phyloP scores from a whole-genome alignment of 2,329 filamentous ascomycete species.

The Shiraia sp. region DNA sequence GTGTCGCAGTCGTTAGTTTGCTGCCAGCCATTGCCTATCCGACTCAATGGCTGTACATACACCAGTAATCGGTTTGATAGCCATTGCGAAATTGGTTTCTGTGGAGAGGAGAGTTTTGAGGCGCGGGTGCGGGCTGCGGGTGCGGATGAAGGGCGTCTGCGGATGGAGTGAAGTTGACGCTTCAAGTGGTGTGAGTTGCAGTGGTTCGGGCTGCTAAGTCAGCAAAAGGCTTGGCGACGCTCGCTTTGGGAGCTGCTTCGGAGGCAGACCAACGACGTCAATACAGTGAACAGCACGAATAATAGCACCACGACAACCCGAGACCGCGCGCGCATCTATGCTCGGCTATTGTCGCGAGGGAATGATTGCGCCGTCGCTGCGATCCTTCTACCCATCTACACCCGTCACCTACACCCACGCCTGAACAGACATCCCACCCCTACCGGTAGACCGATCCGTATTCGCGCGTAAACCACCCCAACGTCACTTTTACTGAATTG shows the following conservation, averaged over 20 bases:
- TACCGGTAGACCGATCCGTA: neutral
- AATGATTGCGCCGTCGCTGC: constrained; percentile 7
- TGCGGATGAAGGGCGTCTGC: constrained; percentile 32
- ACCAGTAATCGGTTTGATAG: constrained; percentile 56
- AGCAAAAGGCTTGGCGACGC: constrained; percentile 10
- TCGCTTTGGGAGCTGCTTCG: constrained; percentile 18
- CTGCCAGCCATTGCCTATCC: constrained; percentile 11
- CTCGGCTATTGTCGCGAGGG: constrained; percentile 10
- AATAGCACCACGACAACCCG: constrained; percentile 7
- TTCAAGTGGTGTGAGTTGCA: constrained; percentile 29
- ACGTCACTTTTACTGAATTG: constrained; percentile 7
- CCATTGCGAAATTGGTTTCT: constrained; percentile 40
- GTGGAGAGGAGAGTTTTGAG: constrained; percentile 34
- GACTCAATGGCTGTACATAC: constrained; percentile 48
- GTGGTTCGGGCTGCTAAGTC: constrained; percentile 3
- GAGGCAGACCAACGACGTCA: constrained; percentile 15
- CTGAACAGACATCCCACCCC: constrained; percentile 1
- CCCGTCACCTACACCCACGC: constrained; percentile 11
- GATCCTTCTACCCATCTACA: neutral
- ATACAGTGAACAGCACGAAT: constrained; percentile 17
- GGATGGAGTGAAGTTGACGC: constrained; percentile 29
- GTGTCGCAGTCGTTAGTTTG: constrained; percentile 32
- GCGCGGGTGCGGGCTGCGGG: constrained; percentile 30
- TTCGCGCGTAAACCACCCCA: constrained; percentile 12
- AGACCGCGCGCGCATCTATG: constrained; percentile 10